These are phyloP conservation scores for Eutypa lata DNA, from an alignment of 2,329 filamentous ascomycete genomes.

Conservation along the genomic window DNA sequence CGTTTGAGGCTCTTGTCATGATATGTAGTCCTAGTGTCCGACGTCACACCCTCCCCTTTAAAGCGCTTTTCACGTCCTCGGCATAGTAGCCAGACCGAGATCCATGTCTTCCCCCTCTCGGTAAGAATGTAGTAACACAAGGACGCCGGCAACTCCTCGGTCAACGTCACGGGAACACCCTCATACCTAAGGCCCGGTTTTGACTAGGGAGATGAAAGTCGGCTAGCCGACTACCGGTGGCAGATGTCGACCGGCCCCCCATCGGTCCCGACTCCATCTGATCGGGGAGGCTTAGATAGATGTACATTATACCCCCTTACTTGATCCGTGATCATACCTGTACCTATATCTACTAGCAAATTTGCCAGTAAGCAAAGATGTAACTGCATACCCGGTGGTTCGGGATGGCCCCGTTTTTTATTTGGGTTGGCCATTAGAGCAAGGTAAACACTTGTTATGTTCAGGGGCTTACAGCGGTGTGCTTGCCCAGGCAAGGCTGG, in stretches of 20 bases:
- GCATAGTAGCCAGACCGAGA: background rate
- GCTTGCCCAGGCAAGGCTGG: background rate
- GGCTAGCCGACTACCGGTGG: too few species aligned
- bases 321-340: background rate
- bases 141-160: too few species aligned
- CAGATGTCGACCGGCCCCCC: too few species aligned
- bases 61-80: background rate
- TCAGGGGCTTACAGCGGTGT: background rate
- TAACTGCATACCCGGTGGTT: background rate
- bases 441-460: background rate
- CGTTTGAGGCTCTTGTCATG: background rate
- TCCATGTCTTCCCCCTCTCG: background rate
- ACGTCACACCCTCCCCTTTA: background rate
- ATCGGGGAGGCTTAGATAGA: too few species aligned
- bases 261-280: too few species aligned
- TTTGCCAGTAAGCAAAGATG: background rate
- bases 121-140: too few species aligned
- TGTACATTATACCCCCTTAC: too few species aligned
- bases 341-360: background rate
- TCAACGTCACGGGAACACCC: too few species aligned
- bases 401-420: background rate
- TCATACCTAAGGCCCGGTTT: too few species aligned
- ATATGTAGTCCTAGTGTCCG: background rate
- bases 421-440: background rate
- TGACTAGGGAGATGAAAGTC: too few species aligned